Evolutionary conservation across 225 moss, liverwort and hornwort genomes (phyloP), one percentile per base, ranked within the genome.

Genomic region (Neckera pumila): DNA sequence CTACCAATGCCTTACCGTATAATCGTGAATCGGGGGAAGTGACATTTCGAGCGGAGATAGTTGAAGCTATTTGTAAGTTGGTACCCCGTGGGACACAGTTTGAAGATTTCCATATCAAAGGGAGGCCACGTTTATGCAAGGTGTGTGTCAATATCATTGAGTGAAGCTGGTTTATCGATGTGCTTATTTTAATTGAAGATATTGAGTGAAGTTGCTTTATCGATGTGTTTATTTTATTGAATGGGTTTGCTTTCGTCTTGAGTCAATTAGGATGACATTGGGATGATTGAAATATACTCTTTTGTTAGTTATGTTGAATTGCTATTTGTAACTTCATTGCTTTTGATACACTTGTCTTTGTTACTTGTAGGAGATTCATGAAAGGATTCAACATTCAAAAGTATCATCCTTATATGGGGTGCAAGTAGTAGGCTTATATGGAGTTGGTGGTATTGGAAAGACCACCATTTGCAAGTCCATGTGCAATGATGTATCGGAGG

Each of bases 61-160:
- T 90, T 22, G 81, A 90, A 67, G 90, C 16, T 4, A 70, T 90
- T 61, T 88, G 88, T 75, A 54, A 60, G 63, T 40, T 80, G 58
- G 79, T 89, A 72, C 87, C 81, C n/a, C 73, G 84, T 40, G 19
- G 83, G 19, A 72, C 83, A 36, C 73, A n/a, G 45, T 60, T 59
- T 54, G 89, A 89, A 40, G 91, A 91, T 87, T 91, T 80, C 4
- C 56, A 91, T 86, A 27, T 84, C 27, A 89, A 89, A 87, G 87
- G 89, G 43, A 86, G 71, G 53, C 71, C 81, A 53, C 69, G 89
- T 12, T 70, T 86, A 18, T 91, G 86, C 51, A 82, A 91, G 91
- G 91, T 89, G 78, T 73, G 45, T 74, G 17, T 27, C 30, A 47
- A 27, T 17, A 6, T 43, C 28, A 28, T 14, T 28, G 28, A 7